These are phyloP conservation scores for Russula brevipes DNA, from an alignment of 768 basidiomycete species.

Conservation along the genomic window DNA sequence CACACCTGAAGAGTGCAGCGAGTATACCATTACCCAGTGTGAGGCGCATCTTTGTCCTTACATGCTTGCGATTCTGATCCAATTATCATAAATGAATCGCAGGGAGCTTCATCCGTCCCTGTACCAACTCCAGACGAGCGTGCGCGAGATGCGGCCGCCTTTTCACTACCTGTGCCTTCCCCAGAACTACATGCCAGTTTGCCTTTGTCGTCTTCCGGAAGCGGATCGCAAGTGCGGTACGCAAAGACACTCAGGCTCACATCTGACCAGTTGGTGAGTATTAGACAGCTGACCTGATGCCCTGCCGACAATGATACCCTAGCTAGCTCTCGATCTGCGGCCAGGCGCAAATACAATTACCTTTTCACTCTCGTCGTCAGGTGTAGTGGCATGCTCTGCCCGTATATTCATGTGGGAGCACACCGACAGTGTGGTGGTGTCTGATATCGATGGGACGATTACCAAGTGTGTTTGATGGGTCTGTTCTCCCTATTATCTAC, in stretches of 20 bases:
- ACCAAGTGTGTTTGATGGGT: slow-evolving; percentile 64
- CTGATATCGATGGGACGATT: slow-evolving; percentile 98
- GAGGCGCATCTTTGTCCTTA: not conserved
- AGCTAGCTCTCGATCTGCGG: slow-evolving; percentile 84
- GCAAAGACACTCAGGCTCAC: slow-evolving; percentile 91
- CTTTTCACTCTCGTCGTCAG: slow-evolving; percentile 84
- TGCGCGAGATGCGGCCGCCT: not conserved
- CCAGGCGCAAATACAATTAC: slow-evolving; percentile 88
- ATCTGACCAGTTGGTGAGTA: slow-evolving; percentile 87
- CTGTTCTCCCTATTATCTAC: not conserved
- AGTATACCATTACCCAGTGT: slow-evolving; percentile 4
- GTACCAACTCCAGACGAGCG: not conserved
- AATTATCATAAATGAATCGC: not conserved
- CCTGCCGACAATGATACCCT: slow-evolving; percentile 6
- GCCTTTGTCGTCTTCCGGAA: not conserved
- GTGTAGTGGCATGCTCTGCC: slow-evolving; percentile 79
- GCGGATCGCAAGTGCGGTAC: slow-evolving; percentile 47
- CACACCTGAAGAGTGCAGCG: not conserved
- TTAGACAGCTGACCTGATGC: not conserved
- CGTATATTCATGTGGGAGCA: slow-evolving; percentile 95
- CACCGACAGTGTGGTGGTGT: slow-evolving; percentile 85
- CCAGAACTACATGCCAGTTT: not conserved
- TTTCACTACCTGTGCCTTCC: not conserved
- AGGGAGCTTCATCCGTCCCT: not conserved
- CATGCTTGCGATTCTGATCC: not conserved